phyloP scores from a whole-genome alignment of 1,284 basidiomycete genomes.

The Austroboletus novae-zelandiae region DNA sequence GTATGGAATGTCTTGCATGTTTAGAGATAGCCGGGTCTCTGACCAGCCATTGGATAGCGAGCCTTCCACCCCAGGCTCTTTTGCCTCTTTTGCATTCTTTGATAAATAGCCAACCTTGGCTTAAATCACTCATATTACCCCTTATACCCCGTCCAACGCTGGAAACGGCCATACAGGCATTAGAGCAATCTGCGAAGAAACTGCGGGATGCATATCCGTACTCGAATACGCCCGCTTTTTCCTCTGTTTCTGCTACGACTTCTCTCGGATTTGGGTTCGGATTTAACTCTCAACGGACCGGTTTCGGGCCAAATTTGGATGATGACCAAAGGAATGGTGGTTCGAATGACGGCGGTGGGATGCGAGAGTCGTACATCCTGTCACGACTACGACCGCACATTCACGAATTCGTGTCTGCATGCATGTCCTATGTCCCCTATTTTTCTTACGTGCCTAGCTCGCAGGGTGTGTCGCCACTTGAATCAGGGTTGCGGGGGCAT shows the following conservation, averaged over 20 bases:
- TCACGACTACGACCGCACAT: conserved; percentile 73
- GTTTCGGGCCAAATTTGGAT: conserved; percentile 24
- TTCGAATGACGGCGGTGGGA: conserved; percentile 40
- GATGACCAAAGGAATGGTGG: conserved; percentile 24
- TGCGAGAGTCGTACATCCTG: conserved; percentile 76
- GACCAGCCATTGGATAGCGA: conserved; percentile 44
- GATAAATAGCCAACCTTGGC: conserved; percentile 58
- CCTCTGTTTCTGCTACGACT: conserved; percentile 34
- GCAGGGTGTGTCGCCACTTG: conserved; percentile 23
- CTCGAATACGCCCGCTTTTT: conserved; percentile 48
- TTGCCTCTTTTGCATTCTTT: conserved; percentile 69
- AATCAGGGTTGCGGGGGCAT: conserved; percentile 36
- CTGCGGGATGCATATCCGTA: conserved; percentile 79
- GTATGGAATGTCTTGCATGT: conserved; percentile 39
- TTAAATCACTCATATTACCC: conserved; percentile 66
- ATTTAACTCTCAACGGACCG: conserved; percentile 24
- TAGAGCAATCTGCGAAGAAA: conserved; percentile 65
- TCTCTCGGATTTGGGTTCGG: conserved; percentile 52
- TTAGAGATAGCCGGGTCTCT: conserved; percentile 9
- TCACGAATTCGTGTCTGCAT: conserved; percentile 69
- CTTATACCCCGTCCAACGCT: conserved; percentile 78
- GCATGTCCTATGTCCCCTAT: conserved; percentile 77
- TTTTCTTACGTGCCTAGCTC: conserved; percentile 57
- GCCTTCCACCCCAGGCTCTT: conserved; percentile 68
- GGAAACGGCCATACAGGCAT: conserved; percentile 66